Evolutionary conservation across 1,284 basidiomycete genomes (phyloP), one percentile per base, ranked within the genome.

Genomic region (Trametes versicolor): DNA sequence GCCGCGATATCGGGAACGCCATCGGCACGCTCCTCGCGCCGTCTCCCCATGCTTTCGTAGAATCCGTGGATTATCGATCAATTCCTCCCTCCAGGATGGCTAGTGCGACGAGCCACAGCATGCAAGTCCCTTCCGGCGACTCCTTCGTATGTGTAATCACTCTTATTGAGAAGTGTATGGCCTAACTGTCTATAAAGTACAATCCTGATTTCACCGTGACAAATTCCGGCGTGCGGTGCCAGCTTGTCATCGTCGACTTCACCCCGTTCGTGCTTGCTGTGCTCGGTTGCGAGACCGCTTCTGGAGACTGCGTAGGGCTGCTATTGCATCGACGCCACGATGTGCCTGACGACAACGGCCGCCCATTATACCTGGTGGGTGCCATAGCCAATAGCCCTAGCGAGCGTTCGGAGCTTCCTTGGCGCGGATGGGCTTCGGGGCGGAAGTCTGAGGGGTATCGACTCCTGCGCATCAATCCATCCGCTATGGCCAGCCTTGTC

Each of bases 321-420:
- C n/a, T 39, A 21, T 13, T 54, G 36, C 52, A 54, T 39, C 52
- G 39, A 15, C 52, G 34, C 19, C 34, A 41, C 6, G 52, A 37
- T 17, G 9, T 25, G 5, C 34, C 29, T 3, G 29, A 32, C 29
- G 29, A 25, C 2, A 25, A 21, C n/a, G 23, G 23, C 15, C 21
- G 21, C 23, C 36, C 52, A 4, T 36, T 39, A 12, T 54, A 54
- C 15, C 15, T 39, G 4, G 36, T 41, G 12, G 36, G 52, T 12
- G 52, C 37, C 12, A 12, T 34, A 23, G 13, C 17, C 19, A 21
- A 19, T 29, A 52, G 50, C 19, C 1, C 10, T 21, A n/a, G 8
- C 29, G 32, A 9, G 6, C 3, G 7, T 5, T 25, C 50, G 6
- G 17, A 3, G 45, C 7, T 17, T 13, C 15, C 49, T 2, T 4